phyloP scores from a whole-genome alignment of 768 basidiomycete species.

The Paxillus involutus region DNA sequence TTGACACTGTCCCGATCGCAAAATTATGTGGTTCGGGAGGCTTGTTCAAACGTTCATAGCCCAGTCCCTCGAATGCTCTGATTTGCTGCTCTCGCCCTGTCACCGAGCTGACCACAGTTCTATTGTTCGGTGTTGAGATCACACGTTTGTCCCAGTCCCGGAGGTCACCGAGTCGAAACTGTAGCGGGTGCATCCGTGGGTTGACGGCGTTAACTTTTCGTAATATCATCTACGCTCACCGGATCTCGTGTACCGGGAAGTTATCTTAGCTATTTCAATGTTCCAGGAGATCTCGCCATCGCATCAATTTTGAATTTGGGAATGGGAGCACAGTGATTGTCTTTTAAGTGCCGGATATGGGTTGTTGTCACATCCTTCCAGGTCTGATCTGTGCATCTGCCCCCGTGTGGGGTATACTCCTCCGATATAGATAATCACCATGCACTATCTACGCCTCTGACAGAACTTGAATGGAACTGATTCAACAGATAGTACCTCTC shows the following conservation, averaged over 20 bases:
- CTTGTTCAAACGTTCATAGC: neutral
- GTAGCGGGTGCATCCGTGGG: neutral
- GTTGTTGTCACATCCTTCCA: too few species aligned
- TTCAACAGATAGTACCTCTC: constrained; percentile 7
- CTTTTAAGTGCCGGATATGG: neutral
- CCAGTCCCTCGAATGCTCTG: neutral
- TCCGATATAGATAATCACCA: constrained; percentile 8
- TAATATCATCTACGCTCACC: neutral
- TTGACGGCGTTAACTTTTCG: neutral
- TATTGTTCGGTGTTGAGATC: neutral
- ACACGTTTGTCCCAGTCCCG: neutral
- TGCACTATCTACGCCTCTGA: neutral
- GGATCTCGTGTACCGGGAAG: neutral
- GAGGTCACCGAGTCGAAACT: neutral
- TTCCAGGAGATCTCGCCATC: neutral
- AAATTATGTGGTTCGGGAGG: neutral
- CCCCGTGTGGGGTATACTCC: neutral
- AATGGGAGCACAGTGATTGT: neutral
- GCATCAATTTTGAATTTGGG: neutral
- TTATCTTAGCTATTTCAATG: neutral
- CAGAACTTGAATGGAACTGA: neutral
- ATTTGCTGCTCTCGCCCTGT: neutral
- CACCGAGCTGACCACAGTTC: neutral
- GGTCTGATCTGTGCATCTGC: neutral
- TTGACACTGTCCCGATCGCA: neutral